A percentile compares a stretch with the other conserved stretches of the same genome.
phyloP scores from a whole-genome alignment of 768 basidiomycete genomes.

The Melanogaster broomeanus region DNA sequence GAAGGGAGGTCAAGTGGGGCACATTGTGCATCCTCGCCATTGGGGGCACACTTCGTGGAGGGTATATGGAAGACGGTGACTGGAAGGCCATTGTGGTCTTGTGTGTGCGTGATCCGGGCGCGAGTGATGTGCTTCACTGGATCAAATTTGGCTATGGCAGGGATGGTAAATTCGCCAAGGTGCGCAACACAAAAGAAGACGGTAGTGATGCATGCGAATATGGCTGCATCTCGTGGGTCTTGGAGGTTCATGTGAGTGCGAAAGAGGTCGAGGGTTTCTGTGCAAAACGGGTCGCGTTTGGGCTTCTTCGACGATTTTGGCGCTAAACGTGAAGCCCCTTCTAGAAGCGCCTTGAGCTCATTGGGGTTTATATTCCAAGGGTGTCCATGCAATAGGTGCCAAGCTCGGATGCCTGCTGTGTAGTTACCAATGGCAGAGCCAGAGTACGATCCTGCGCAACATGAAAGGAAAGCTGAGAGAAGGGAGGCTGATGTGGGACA shows the following conservation, averaged over 20 bases:
- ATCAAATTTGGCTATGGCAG: slow-evolving; percentile 31
- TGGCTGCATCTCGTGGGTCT: background rate
- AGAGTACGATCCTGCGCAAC: slow-evolving; percentile 34
- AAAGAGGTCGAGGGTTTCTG: background rate
- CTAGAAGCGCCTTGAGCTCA: slow-evolving; percentile 30
- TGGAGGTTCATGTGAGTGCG: background rate
- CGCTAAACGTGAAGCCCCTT: background rate
- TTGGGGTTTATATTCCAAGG: slow-evolving; percentile 31
- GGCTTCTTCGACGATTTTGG: slow-evolving; percentile 21
- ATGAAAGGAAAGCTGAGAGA: slow-evolving; percentile 32
- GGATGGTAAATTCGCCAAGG: slow-evolving; percentile 42
- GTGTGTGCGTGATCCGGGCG: slow-evolving; percentile 14
- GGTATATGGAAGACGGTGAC: slow-evolving; percentile 33
- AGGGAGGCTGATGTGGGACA: slow-evolving; percentile 30
- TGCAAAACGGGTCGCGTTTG: slow-evolving; percentile 30
- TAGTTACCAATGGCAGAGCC: slow-evolving; percentile 27
- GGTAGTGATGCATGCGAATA: background rate
- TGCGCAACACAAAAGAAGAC: slow-evolving; percentile 36
- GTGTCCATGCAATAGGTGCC: slow-evolving; percentile 46
- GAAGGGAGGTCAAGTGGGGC: slow-evolving; percentile 3
- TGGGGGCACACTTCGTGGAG: slow-evolving; percentile 24
- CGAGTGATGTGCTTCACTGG: slow-evolving; percentile 29
- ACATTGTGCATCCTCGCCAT: slow-evolving; percentile 11
- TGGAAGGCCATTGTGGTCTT: slow-evolving; percentile 26
- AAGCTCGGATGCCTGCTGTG: slow-evolving; percentile 37